Percentiles rank a stretch among this genome's conserved stretches.
phyloP scores from a whole-genome alignment of 75 land plant species.

The Azolla pinnata region DNA sequence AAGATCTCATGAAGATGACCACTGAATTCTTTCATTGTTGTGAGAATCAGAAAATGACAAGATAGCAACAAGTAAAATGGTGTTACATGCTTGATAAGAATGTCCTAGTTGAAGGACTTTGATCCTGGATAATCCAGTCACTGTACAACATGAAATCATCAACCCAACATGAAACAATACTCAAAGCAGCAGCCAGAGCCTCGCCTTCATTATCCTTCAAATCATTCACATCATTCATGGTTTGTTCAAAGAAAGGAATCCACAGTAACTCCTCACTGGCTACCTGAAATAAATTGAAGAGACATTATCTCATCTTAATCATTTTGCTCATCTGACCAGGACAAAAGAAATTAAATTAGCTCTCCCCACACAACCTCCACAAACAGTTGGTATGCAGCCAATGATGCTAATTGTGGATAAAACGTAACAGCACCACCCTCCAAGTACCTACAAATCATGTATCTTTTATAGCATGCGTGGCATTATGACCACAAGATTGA shows the following conservation, averaged over 20 bases:
- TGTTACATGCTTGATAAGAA: slow-evolving; percentile 19
- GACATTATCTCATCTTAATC: too few relatives aligned
- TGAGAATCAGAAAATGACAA: too few relatives aligned
- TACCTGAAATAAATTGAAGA: slow-evolving; percentile 13
- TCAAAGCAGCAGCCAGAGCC: slow-evolving; percentile 12
- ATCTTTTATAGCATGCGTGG: too few relatives aligned
- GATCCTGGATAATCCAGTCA: slow-evolving; percentile 17
- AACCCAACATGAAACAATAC: slow-evolving; percentile 23
- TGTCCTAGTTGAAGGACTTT: slow-evolving; percentile 8
- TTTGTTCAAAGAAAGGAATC: slow-evolving; percentile 19
- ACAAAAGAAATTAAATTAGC: not conserved
- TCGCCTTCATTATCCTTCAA: not conserved
- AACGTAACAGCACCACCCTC: slow-evolving; percentile 50
- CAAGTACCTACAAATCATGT: slow-evolving; percentile 44
- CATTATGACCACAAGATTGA: too few relatives aligned
- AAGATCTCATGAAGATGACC: too few relatives aligned
- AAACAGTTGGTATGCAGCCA: slow-evolving; percentile 41
- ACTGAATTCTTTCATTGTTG: too few relatives aligned
- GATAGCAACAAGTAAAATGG: too few relatives aligned
- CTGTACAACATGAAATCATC: slow-evolving; percentile 16
- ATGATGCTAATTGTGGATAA: slow-evolving; percentile 39
- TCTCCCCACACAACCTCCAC: slow-evolving; percentile 30
- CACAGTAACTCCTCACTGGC: slow-evolving; percentile 31
- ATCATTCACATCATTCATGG: slow-evolving; percentile 1
- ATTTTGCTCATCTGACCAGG: slow-evolving; percentile 42